Base-by-base conservation (phyloP, 352 stramenopile genomes). In the Phytophthora sansomeana region DNA sequence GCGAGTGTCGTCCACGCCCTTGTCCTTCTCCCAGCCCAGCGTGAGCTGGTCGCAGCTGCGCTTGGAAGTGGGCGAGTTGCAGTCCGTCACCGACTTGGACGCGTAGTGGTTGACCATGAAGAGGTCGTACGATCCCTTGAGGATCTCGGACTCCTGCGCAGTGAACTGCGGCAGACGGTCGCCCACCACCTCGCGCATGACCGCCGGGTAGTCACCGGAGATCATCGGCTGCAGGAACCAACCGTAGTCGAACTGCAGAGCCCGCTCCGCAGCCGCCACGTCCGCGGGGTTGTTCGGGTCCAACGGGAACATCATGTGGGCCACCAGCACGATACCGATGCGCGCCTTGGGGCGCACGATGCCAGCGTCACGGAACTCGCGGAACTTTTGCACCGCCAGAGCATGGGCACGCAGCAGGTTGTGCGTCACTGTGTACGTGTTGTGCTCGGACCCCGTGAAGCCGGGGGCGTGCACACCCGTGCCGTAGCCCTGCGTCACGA, bases 81-180 rank as follows among this genome's bases (percentile, higher is more conserved):
- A 84, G 53, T 90, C 72, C 3, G 80, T 86, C 26, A 84, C 82
- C 1, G 75, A 52, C 42, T 75, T 77, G 47, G 95, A 90, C 33
- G 74, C 75, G 70, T 99, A 99, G 67, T 98, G 92, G 75, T 99
- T 99, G 6, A 99, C 63, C 46, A 97, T 97, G 46, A 99, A 94
- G 46, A 98, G 89, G 52, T 99, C 97, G 63, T 86, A 88, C n/a
- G 87, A 97, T 9, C 81, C 83, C 38, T 80, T 79, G 16, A 99
- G 58, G 28, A 90, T 36, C 33, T 74, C 74, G 24, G 82, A 58
- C 48, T 98, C 79, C 26, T 90, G 69, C 1, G 57, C 16, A 4
- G 93, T 97, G 68, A 98, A 98, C 21, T 60, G 29, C 4, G 96
- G 95, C 8, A 99, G 76, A n/a, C 89, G 79, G 13, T 80, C 73